phyloP scores from a whole-genome alignment of 805 yeast species.

The Candida pini region DNA sequence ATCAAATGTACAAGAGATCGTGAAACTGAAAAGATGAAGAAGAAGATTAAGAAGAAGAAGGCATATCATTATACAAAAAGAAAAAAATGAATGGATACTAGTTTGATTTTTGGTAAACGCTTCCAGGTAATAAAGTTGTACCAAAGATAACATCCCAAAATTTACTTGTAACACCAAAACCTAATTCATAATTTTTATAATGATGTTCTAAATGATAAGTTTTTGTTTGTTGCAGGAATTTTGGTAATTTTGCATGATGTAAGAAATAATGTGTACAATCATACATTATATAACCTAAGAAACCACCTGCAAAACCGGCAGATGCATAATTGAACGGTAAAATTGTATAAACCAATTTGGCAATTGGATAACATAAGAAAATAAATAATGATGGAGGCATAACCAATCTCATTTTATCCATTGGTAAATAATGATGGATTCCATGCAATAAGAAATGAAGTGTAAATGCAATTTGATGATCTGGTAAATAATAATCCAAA shows the following conservation, averaged over 20 bases:
- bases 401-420: constrained; percentile 90
- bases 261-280: constrained; percentile 92
- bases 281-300: constrained; percentile 86
- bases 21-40: background rate
- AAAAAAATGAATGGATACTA: constrained; percentile 12
- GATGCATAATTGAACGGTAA: constrained; percentile 84
- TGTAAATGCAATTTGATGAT: constrained; percentile 65
- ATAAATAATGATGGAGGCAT: constrained; percentile 91
- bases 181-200: constrained; percentile 93
- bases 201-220: constrained; percentile 95
- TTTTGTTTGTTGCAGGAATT: constrained; percentile 69
- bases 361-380: constrained; percentile 72
- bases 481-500: constrained; percentile 81
- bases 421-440: constrained; percentile 94
- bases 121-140: constrained; percentile 56
- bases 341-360: constrained; percentile 64
- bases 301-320: constrained; percentile 93
- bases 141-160: constrained; percentile 94
- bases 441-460: constrained; percentile 92
- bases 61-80: background rate
- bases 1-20: too few species aligned
- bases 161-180: constrained; percentile 91
- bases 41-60: background rate
- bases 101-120: constrained; percentile 38
- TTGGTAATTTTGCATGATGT: constrained; percentile 84